These are phyloP conservation scores for Periconia sp. DNA, from an alignment of 2,329 filamentous ascomycete genomes.

Conservation along the genomic window DNA sequence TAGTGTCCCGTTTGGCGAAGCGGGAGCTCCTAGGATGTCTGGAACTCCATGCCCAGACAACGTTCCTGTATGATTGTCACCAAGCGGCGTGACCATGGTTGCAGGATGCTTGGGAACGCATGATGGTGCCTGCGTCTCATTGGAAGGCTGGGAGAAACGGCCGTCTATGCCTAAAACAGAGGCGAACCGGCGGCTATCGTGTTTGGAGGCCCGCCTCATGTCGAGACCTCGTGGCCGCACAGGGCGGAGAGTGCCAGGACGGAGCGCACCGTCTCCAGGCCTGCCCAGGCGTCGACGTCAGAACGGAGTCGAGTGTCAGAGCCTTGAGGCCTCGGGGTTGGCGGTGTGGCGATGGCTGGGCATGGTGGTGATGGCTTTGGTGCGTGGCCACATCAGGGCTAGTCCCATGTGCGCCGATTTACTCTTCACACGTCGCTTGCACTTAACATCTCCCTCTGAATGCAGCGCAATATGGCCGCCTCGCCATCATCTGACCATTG, in stretches of 20 bases:
- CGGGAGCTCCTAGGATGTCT: conserved; percentile 16
- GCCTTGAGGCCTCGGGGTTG: no score
- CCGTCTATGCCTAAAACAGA: neutral
- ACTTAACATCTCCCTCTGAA: no score
- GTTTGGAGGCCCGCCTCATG: conserved; percentile 13
- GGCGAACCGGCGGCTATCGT: conserved; percentile 3
- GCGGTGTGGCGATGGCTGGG: no score
- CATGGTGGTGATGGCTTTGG: no score
- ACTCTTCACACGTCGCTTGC: no score
- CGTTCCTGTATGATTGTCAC: conserved; percentile 28
- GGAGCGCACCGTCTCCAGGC: no score
- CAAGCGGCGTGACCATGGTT: conserved; percentile 27
- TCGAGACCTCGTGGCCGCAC: conserved; percentile 22
- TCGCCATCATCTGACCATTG: no score
- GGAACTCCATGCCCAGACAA: conserved; percentile 9
- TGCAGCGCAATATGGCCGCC: no score
- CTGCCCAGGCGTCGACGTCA: no score
- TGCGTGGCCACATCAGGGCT: no score
- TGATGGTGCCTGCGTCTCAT: conserved; percentile 4
- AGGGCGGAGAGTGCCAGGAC: conserved; percentile 12
- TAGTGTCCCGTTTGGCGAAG: conserved; percentile 16
- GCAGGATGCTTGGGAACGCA: conserved; percentile 19
- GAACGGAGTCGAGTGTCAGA: no score
- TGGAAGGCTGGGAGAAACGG: conserved; percentile 12
- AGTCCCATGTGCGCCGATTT: no score